Percentiles rank a stretch among this genome's conserved stretches.
Evolutionary conservation across 345 rosid species (phyloP).

Genomic region (Rhizophora mangle): DNA sequence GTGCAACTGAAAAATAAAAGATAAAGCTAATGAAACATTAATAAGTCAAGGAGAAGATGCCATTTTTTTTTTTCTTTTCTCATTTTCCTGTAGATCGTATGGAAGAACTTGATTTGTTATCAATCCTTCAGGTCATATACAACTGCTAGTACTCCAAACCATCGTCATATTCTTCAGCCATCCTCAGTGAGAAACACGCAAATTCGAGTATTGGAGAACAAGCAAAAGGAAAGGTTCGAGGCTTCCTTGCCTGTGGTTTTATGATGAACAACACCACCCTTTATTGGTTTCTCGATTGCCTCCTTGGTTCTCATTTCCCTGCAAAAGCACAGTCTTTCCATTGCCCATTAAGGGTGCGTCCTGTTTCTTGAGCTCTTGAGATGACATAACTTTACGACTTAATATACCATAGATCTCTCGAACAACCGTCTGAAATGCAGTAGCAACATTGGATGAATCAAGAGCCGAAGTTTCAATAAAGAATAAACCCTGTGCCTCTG

Average conservation of each 20-base stretch:
- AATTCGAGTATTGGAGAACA: neutral
- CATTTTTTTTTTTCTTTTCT: too few relatives aligned
- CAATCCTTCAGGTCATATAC: neutral
- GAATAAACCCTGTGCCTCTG: conserved; percentile 20
- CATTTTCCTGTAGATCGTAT: too few relatives aligned
- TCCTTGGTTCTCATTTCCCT: neutral
- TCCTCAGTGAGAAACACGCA: neutral
- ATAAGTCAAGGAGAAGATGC: too few relatives aligned
- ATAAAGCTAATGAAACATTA: too few relatives aligned
- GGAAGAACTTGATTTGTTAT: too few relatives aligned
- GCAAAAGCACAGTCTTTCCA: conserved; percentile 17
- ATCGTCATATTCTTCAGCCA: neutral
- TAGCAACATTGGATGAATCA: conserved; percentile 13
- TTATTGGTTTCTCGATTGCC: neutral
- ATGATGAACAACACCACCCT: conserved; percentile 1
- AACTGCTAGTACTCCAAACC: too few relatives aligned
- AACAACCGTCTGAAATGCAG: conserved; percentile 17
- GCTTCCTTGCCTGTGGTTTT: too few relatives aligned
- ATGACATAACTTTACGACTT: conserved; percentile 16
- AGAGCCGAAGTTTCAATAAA: conserved; percentile 23
- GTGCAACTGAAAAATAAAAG: too few relatives aligned
- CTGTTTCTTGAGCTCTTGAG: conserved; percentile 22
- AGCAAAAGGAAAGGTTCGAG: neutral
- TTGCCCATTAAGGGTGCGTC: conserved; percentile 12
- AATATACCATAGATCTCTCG: conserved; percentile 18